Base-by-base conservation (phyloP, 352 stramenopile species). In the Pilasporangium apinafurcum region DNA sequence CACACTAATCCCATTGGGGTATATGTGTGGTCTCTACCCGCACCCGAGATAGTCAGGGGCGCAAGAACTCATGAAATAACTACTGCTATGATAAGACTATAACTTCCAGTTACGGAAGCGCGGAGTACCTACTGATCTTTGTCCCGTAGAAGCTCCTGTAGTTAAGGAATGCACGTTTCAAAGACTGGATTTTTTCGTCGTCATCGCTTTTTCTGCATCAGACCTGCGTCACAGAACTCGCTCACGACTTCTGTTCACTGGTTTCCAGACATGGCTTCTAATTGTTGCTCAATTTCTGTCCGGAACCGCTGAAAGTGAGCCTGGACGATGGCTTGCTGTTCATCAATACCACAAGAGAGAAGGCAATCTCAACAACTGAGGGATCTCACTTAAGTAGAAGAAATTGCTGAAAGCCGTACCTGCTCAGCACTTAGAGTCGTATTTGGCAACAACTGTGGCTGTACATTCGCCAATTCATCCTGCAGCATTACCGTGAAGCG, bases 401-500 rank as follows among this genome's bases (percentile, higher is more conserved):
- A 3, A 9, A 33, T 8, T n/a, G n/a, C 24, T 12, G 34, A 17
- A 34, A n/a, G 14, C 2, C 38, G 20, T 42, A 64, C 54, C 51
- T 70, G 48, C 20, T 62, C 60, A 13, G 40, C 27, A 4, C 48
- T 42, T 33, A 72, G 51, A 26, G 51, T 39, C 9, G 63, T 62
- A 32, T 56, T 84, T 14, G 61, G 64, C 52, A 64, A 56, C 41
- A 76, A 52, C 35, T 65, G 54, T 28, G 71, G 41, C 36, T 70
- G 62, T 20, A 88, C 55, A 24, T 56, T 55, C 16, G 58, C 51
- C 27, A 89, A 42, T 13, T 86, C 57, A 6, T 65, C 48, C 22
- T 53, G 44, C 29, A 75, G 74, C 9, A 68, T n/a, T 20, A 76
- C 33, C 2, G 56, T 31, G 46, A 88, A 90, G 13, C 54, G 57